Evolutionary conservation across 176 grass and related monocot species (phyloP).

Genomic region (Oryza punctata): DNA sequence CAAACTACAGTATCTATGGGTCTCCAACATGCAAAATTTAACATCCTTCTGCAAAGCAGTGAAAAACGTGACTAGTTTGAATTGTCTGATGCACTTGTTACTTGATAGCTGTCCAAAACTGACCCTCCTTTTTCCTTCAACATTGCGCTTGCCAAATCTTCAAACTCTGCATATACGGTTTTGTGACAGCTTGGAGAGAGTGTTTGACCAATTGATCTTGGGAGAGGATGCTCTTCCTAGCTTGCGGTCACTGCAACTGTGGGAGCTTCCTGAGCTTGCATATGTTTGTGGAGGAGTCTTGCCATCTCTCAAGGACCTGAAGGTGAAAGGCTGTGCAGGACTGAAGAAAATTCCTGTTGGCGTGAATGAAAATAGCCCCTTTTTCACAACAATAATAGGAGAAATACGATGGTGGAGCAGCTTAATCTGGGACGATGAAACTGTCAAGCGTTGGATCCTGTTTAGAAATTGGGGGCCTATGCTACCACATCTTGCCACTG

Average conservation of each 20-base stretch:
- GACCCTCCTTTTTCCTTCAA: background rate
- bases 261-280: slow-evolving; percentile 42
- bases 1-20: slow-evolving; percentile 14
- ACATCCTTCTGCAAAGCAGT: slow-evolving; percentile 22
- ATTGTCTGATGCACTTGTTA: slow-evolving; percentile 24
- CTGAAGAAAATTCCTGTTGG: slow-evolving; percentile 43
- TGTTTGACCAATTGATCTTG: background rate
- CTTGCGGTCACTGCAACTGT: slow-evolving; percentile 34
- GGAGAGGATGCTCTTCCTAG: slow-evolving; percentile 32
- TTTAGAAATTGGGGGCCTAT: slow-evolving; percentile 35
- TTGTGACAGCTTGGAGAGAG: slow-evolving; percentile 26
- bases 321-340: slow-evolving; percentile 39
- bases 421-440: slow-evolving; percentile 38
- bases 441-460: slow-evolving; percentile 33
- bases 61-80: slow-evolving; percentile 21
- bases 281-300: slow-evolving; percentile 34
- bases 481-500: slow-evolving; percentile 43
- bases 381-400: slow-evolving; percentile 11
- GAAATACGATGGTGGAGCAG: slow-evolving; percentile 35
- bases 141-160: background rate
- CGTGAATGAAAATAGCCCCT: slow-evolving; percentile 38
- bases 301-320: slow-evolving; percentile 41
- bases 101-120: slow-evolving; percentile 40
- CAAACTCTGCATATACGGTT: slow-evolving; percentile 10
- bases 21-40: slow-evolving; percentile 34